Percentiles rank a stretch among this genome's conserved stretches.
Evolutionary conservation across 1,284 basidiomycete genomes (phyloP).

Genomic region (Anthracocystis setariae): DNA sequence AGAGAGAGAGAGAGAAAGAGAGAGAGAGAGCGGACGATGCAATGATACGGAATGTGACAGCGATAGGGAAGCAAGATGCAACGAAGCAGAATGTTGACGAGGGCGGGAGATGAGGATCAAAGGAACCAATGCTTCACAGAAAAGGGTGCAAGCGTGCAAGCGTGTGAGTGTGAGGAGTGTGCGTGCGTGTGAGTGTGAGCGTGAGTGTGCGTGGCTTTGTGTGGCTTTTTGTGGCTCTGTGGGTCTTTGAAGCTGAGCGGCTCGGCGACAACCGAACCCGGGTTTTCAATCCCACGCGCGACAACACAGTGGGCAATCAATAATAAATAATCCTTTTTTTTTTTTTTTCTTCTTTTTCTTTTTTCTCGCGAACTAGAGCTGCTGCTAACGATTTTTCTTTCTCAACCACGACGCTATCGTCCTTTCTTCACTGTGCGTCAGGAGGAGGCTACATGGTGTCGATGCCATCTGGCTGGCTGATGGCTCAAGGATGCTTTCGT

Average conservation of each 20-base stretch:
- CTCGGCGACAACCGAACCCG: background rate
- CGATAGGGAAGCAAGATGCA: conserved; percentile 1
- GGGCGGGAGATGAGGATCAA: background rate
- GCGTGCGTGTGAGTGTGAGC: background rate
- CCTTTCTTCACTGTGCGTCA: too few relatives aligned
- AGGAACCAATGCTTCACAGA: background rate
- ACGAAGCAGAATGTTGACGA: background rate
- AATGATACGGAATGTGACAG: background rate
- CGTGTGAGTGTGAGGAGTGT: background rate
- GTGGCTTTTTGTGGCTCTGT: background rate
- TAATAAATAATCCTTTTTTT: too few relatives aligned
- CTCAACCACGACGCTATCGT: too few relatives aligned
- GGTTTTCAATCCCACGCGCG: too few relatives aligned
- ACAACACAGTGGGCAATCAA: too few relatives aligned
- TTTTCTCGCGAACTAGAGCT: too few relatives aligned
- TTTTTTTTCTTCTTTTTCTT: too few relatives aligned
- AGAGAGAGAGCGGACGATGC: background rate
- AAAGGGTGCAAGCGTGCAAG: background rate
- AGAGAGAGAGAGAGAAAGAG: background rate
- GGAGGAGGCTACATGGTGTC: too few relatives aligned
- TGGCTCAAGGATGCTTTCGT: too few relatives aligned
- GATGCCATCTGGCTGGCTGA: too few relatives aligned
- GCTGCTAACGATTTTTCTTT: too few relatives aligned
- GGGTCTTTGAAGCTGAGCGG: background rate
- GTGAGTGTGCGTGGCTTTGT: conserved; percentile 1